Evolutionary conservation across 2,329 filamentous ascomycete genomes (phyloP).

Genomic region (Colletotrichum paranaense): DNA sequence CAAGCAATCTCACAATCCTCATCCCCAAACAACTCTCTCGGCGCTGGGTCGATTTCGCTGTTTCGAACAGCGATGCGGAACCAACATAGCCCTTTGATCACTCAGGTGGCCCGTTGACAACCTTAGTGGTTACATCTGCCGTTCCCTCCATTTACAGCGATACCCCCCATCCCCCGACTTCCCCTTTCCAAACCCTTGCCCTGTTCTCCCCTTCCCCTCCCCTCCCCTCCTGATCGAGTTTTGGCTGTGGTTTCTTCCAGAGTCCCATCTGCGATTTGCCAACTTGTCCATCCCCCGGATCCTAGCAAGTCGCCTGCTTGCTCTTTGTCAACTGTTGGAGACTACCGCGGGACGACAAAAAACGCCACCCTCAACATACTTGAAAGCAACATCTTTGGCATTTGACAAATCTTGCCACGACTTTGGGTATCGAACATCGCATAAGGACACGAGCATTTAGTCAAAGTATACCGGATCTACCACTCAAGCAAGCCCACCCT

Average conservation of each 20-base stretch:
- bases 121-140: slow-evolving; percentile 21
- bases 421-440: background rate
- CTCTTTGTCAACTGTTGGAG: background rate
- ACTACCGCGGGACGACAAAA: slow-evolving; percentile 17
- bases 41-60: slow-evolving; percentile 27
- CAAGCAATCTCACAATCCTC: slow-evolving; percentile 7
- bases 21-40: slow-evolving; percentile 35
- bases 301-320: background rate
- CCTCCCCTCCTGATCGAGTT: background rate
- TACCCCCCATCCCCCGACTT: slow-evolving; percentile 23
- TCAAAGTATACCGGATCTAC: background rate
- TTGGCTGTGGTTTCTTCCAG: slow-evolving; percentile 2
- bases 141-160: slow-evolving; percentile 24
- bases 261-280: background rate
- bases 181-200: slow-evolving; percentile 30
- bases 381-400: background rate
- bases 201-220: background rate
- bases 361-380: background rate
- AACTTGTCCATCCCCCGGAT: background rate
- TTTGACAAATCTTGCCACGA: slow-evolving; percentile 17
- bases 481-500: background rate
- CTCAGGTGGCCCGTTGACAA: slow-evolving; percentile 15
- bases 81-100: slow-evolving; percentile 23
- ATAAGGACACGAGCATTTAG: slow-evolving; percentile 24
- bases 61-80: slow-evolving; percentile 24